Evolutionary conservation across 805 yeast species (phyloP), one percentile per base, ranked within the genome.

Genomic region (Lipomyces chichibuensis): DNA sequence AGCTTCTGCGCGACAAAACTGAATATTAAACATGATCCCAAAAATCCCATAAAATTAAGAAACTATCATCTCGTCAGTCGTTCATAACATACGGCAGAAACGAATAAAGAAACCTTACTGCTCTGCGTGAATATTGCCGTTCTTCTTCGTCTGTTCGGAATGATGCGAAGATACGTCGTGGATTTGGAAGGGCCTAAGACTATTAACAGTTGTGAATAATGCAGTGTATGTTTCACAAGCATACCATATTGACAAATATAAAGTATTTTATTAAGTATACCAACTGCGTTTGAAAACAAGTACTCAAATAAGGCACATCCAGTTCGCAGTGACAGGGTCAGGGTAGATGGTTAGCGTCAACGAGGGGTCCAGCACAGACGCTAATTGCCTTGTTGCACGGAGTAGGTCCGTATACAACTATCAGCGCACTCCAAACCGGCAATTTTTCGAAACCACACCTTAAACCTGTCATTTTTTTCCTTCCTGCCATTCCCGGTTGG

Each of bases 61-160:
- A 88, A 88, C 84, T 65, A 49, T 9, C 14, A 17, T 43, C 49
- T 3, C 20, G 49, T 25, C 33, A 52, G 33, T 52, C 55, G 7
- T 29, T 52, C 33, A 3, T 52, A 25, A 52, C 20, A 25, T 52
- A 23, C 49, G n/a, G 8, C 39, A 29, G 33, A 4, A 56, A 14
- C 17, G 51, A 4, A 14, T 35, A 57, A 13, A 29, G 17, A n/a
- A 5, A 13, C 76, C 84, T 59, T 77, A 82, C 84, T 1, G 97
- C 97, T 69, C 84, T 82, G 59, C 97, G 80, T 0, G 96, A 90
- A 72, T 86, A 88, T 62, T 82, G 80, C 60, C 93, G 80, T 76
- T 92, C 97, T 73, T 91, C 97, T 72, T 91, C 96, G 69, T 91
- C 96, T 1, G 95, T 85, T 23, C 97, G 79, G 74, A 91, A 91